These are phyloP conservation scores for Delphinella strobiligena DNA, from an alignment of 2,329 filamentous ascomycete genomes.

Conservation along the genomic window DNA sequence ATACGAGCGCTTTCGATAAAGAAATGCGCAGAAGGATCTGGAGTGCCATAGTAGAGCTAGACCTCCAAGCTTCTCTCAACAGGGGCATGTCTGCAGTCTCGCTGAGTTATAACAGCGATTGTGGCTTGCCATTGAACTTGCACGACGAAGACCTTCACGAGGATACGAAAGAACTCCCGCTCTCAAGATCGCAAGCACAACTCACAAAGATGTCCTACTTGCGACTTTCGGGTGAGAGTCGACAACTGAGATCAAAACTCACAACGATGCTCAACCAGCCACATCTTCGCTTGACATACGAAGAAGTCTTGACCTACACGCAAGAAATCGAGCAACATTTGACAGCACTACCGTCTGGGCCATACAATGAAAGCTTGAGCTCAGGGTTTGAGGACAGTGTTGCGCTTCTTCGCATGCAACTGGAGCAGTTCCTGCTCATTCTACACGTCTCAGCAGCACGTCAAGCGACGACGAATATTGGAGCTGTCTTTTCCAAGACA, in stretches of 20 bases:
- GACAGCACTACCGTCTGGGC: slow-evolving; percentile 16
- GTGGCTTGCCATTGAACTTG: slow-evolving; percentile 36
- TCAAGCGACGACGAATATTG: slow-evolving; percentile 13
- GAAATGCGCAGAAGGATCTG: slow-evolving; percentile 45
- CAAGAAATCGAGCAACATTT: slow-evolving; percentile 20
- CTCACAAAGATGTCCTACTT: slow-evolving; percentile 19
- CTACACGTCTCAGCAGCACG: slow-evolving; percentile 19
- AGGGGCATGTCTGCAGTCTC: slow-evolving; percentile 38
- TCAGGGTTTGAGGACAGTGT: slow-evolving; percentile 8
- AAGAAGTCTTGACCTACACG: slow-evolving; percentile 20
- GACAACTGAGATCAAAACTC: slow-evolving; percentile 15
- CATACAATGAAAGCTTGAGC: slow-evolving; percentile 6
- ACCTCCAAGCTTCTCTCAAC: slow-evolving; percentile 44
- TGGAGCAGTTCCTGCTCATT: slow-evolving; percentile 20
- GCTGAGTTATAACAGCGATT: slow-evolving; percentile 36
- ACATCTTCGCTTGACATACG: slow-evolving; percentile 16
- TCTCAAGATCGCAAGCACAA: slow-evolving; percentile 11
- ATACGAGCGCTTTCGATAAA: slow-evolving; percentile 32
- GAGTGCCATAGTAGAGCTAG: slow-evolving; percentile 45
- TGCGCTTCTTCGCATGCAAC: slow-evolving; percentile 17
- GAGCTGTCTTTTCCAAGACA: slow-evolving; percentile 16
- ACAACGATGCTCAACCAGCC: slow-evolving; percentile 21
- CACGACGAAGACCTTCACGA: slow-evolving; percentile 35
- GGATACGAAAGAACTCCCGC: slow-evolving; percentile 13
- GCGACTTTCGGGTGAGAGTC: slow-evolving; percentile 13